A percentile compares a stretch with the other conserved stretches of the same genome.
These are phyloP conservation scores for Aspergillus brasiliensis DNA, from an alignment of 2,329 filamentous ascomycete species.

Conservation along the genomic window DNA sequence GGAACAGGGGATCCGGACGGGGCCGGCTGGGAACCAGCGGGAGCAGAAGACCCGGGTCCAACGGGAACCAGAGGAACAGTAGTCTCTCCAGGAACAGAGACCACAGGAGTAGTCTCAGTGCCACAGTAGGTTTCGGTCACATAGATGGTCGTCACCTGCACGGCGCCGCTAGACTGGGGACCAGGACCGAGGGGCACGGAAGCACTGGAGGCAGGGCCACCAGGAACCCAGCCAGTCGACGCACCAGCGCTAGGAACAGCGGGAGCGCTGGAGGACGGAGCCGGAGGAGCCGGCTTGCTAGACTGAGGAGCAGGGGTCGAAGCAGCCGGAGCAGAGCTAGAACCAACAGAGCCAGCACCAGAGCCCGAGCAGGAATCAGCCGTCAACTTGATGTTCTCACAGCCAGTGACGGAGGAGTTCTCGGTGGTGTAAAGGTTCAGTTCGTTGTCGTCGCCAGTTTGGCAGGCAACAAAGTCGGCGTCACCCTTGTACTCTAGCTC, in stretches of 20 bases:
- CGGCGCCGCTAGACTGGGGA: not conserved
- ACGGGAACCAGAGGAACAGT: constrained; percentile 9
- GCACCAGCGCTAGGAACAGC: constrained; percentile 11
- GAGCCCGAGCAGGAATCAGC: constrained; percentile 41
- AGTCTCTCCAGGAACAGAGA: constrained; percentile 4
- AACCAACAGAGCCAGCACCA: constrained; percentile 21
- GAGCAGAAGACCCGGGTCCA: constrained; percentile 7
- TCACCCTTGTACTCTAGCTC: constrained; percentile 55
- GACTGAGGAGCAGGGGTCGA: constrained; percentile 8
- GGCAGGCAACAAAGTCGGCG: constrained; percentile 62
- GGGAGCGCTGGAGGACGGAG: constrained; percentile 5
- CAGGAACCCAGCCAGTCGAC: constrained; percentile 11
- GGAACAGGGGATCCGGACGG: not conserved
- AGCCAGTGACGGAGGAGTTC: constrained; percentile 34
- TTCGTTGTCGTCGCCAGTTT: constrained; percentile 49
- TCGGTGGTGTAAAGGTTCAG: constrained; percentile 47
- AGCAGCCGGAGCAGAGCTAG: constrained; percentile 16
- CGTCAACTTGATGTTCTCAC: constrained; percentile 36
- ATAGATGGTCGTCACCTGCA: constrained; percentile 1
- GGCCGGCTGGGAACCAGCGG: constrained; percentile 9
- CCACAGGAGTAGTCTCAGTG: constrained; percentile 12
- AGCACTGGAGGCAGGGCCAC: constrained; percentile 6
- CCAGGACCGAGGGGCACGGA: constrained; percentile 1
- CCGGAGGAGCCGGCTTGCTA: not conserved
- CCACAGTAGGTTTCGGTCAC: constrained; percentile 9